Evolutionary conservation across 2,329 filamentous ascomycete genomes (phyloP), one percentile per base, ranked within the genome.

Genomic region (Aspergillus sp.): DNA sequence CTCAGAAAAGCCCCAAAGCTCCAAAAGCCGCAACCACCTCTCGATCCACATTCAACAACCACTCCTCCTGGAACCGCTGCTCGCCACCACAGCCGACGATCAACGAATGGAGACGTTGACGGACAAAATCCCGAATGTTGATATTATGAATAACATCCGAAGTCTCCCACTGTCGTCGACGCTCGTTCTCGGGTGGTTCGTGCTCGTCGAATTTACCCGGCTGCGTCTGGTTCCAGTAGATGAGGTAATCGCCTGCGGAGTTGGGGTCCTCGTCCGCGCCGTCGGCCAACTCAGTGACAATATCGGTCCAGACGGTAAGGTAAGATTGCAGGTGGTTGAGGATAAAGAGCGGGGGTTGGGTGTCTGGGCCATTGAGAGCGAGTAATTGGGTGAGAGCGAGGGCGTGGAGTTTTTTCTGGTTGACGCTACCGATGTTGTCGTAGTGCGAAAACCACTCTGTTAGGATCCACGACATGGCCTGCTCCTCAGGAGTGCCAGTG

Each of bases 361-460:
- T 57, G 8, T 64, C 55, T 1, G 62, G 58, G 4, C 59, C 61
- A 44, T 63, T 67, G 3, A 69, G 53, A 10, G 66, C 59, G 26
- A 75, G 64, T 4, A 74, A 62, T 39, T 69, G 66, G 3, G 72
- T 74, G 5, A 75, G 59, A 3, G 67, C 73, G 3, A 75, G 64
- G 9, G 66, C 64, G 47, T 71, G 69, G 3, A 74, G 61, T 57
- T 74, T 75, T 59, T 74, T 74, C 48, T 71, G 68, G 34, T 64
- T 65, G 10, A 67, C 63, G 46, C 70, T 69, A 41, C 69, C 68
- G 46, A 74, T 73, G 47, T 68, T 69, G 50, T 75, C 73, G 52
- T 73, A 73, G 50, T 74, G 71, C 29, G 59, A 55, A 48, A 75
- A 72, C 73, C 73, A 75, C 56, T 75, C 73, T 0, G 60, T 64